Percentiles rank a stretch among this genome's conserved stretches.
phyloP scores from a whole-genome alignment of 2,329 filamentous ascomycete genomes.

The Triangularia setosa region DNA sequence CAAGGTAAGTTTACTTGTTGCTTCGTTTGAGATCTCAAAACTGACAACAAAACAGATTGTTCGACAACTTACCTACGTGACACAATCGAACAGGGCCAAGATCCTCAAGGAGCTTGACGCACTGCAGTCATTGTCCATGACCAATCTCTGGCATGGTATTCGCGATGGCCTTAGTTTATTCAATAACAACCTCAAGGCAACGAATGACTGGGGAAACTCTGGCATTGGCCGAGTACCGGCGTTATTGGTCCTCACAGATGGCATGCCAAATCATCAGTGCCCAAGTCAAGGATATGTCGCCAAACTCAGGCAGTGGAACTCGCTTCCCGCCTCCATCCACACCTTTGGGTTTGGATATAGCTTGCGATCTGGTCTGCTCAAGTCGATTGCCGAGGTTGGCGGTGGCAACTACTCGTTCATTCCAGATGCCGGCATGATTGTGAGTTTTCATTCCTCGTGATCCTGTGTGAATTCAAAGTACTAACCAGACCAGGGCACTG shows the following conservation, averaged over 20 bases:
- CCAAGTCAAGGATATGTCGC: constrained; percentile 51
- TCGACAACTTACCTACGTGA: constrained; percentile 48
- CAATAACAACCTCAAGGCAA: constrained; percentile 22
- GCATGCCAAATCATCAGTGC: constrained; percentile 52
- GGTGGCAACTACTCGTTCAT: constrained; percentile 59
- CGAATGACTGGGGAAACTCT: constrained; percentile 3
- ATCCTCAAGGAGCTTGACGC: constrained; percentile 40
- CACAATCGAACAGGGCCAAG: constrained; percentile 39
- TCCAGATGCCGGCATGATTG: constrained; percentile 58
- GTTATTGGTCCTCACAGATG: constrained; percentile 53
- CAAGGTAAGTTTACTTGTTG: constrained; percentile 26
- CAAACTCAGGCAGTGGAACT: constrained; percentile 43
- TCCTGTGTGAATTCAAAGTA: not conserved
- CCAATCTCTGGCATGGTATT: constrained; percentile 58
- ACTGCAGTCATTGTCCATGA: constrained; percentile 38
- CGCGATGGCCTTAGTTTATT: constrained; percentile 48
- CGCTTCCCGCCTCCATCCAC: constrained; percentile 44
- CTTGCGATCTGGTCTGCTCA: constrained; percentile 50
- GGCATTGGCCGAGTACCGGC: constrained; percentile 41
- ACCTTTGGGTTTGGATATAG: constrained; percentile 53
- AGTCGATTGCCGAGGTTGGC: constrained; percentile 56
- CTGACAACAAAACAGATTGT: constrained; percentile 32
- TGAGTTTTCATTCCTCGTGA: constrained; percentile 24
- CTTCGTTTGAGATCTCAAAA: not conserved
- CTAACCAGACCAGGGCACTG: constrained; percentile 40